Conservation (phyloP, 2,329 filamentous ascomycete genomes). For the Penicillium expansum region DNA sequence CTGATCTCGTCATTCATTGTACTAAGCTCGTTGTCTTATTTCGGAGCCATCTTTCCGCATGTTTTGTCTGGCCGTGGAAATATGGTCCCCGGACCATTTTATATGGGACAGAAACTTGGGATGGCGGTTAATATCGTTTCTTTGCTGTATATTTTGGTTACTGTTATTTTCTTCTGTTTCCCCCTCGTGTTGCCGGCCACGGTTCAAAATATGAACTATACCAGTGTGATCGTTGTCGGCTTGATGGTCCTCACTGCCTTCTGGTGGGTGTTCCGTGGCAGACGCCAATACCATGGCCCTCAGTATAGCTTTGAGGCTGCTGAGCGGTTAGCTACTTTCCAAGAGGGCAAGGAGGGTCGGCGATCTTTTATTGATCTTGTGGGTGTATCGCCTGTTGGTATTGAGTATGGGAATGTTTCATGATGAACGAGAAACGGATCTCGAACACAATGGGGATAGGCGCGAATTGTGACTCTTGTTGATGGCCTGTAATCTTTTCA, state of each 20-base stretch:
- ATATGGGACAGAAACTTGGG: constrained; percentile 50
- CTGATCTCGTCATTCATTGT: constrained; percentile 62
- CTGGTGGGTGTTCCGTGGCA: constrained; percentile 36
- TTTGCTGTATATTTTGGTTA: constrained; percentile 58
- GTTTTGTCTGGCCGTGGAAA: constrained; percentile 47
- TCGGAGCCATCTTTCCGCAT: constrained; percentile 62
- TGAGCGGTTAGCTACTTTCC: constrained; percentile 51
- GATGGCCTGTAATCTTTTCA: not conserved
- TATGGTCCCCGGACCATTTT: constrained; percentile 58
- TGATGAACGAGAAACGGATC: not conserved
- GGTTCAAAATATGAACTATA: constrained; percentile 55
- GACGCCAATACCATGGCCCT: constrained; percentile 35
- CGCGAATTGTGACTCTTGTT: not conserved
- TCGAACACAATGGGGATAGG: not conserved
- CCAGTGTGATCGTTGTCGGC: constrained; percentile 39
- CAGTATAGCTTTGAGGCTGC: constrained; percentile 52
- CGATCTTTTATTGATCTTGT: constrained; percentile 17
- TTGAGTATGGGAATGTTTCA: constrained; percentile 1
- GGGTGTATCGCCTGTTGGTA: not conserved
- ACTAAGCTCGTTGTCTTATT: constrained; percentile 56
- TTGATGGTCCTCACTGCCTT: constrained; percentile 32
- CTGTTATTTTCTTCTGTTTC: constrained; percentile 64
- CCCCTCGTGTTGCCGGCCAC: constrained; percentile 49
- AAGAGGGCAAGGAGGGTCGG: constrained; percentile 16
- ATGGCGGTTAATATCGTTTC: constrained; percentile 54